Evolutionary conservation across 1,284 basidiomycete species (phyloP).

Genomic region (Mrakiaceae sp.): DNA sequence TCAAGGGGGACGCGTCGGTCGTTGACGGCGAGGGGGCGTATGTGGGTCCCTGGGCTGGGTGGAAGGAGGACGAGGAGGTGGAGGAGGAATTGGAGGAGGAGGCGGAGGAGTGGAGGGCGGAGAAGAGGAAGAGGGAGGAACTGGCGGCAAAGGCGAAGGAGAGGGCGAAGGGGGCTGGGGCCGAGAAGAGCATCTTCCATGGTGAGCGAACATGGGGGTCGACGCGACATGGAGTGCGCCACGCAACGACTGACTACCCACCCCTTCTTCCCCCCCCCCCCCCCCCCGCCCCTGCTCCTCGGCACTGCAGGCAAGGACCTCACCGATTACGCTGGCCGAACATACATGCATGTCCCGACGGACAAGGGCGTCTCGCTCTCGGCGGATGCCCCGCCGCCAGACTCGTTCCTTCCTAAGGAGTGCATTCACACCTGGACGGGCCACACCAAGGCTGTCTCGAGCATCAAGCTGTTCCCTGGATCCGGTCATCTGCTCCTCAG

Average conservation of each 20-base stretch:
- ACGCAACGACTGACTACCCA: no score
- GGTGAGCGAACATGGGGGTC: conserved; percentile 33
- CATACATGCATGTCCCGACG: conserved; percentile 88
- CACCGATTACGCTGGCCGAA: conserved; percentile 95
- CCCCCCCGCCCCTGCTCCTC: not conserved
- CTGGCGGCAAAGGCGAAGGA: conserved; percentile 48
- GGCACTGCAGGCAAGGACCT: conserved; percentile 58
- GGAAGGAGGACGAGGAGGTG: conserved; percentile 63
- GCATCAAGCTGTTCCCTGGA: conserved; percentile 79
- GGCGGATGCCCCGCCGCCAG: conserved; percentile 69
- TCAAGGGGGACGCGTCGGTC: conserved; percentile 66
- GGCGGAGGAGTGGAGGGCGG: conserved; percentile 52
- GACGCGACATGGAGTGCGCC: no score
- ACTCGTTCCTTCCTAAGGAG: conserved; percentile 85
- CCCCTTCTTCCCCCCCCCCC: not conserved
- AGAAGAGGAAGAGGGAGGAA: conserved; percentile 41
- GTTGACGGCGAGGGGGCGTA: conserved; percentile 84
- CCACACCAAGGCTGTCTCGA: conserved; percentile 93
- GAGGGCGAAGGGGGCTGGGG: conserved; percentile 70
- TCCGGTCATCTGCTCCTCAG: conserved; percentile 88
- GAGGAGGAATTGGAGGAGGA: conserved; percentile 52
- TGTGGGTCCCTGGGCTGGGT: conserved; percentile 91
- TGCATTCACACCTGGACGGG: conserved; percentile 98
- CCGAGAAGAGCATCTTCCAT: conserved; percentile 92
- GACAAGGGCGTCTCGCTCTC: conserved; percentile 53